Percentiles rank a stretch among this genome's conserved stretches.
phyloP scores from a whole-genome alignment of 805 yeast species.

The Nakazawaea populi region DNA sequence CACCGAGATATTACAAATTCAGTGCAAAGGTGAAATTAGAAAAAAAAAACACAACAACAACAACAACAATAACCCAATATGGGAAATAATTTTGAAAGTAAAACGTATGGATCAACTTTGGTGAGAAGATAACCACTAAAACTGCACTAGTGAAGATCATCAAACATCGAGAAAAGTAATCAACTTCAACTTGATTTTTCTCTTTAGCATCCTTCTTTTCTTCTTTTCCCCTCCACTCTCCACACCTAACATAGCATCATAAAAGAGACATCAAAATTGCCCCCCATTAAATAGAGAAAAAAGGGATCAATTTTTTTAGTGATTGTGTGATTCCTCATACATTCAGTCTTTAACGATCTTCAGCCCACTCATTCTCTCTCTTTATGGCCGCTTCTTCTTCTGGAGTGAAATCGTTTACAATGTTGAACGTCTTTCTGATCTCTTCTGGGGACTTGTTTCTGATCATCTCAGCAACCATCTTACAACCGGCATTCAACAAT shows the following conservation, averaged over 20 bases:
- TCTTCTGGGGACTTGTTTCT: slow-evolving; percentile 77
- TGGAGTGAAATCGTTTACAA: slow-evolving; percentile 77
- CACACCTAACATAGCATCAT: too few relatives aligned
- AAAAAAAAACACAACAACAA: background rate
- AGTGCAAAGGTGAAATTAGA: too few relatives aligned
- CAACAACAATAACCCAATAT: background rate
- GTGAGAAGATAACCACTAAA: too few relatives aligned
- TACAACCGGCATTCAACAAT: slow-evolving; percentile 71
- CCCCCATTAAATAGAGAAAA: background rate
- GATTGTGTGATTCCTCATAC: too few relatives aligned
- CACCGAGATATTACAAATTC: too few relatives aligned
- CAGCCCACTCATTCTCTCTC: slow-evolving; percentile 90
- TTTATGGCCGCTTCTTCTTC: slow-evolving; percentile 86
- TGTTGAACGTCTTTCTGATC: slow-evolving; percentile 72
- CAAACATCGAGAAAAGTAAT: too few relatives aligned
- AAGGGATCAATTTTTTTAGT: background rate
- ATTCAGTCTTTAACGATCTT: slow-evolving; percentile 48
- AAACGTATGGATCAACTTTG: too few relatives aligned
- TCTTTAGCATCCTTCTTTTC: too few relatives aligned
- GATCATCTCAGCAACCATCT: slow-evolving; percentile 79
- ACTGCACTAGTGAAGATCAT: too few relatives aligned
- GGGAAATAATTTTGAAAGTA: background rate
- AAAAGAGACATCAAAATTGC: too few relatives aligned
- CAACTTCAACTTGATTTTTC: too few relatives aligned
- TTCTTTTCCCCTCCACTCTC: too few relatives aligned